A percentile compares a stretch with the other conserved stretches of the same genome.
phyloP scores from a whole-genome alignment of 257 asterid genomes.

The Marsdenia floribunda region DNA sequence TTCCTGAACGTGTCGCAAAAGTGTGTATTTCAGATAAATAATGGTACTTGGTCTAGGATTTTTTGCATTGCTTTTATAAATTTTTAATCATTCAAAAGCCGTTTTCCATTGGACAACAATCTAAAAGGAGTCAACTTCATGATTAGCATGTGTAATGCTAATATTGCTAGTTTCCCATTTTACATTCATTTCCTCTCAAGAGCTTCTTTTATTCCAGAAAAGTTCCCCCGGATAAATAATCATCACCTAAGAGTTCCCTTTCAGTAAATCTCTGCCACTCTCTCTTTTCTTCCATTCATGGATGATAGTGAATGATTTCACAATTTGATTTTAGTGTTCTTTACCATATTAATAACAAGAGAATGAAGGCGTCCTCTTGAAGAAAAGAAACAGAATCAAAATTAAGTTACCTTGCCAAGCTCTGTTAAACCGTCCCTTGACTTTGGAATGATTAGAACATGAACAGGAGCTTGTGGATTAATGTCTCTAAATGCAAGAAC shows the following conservation, averaged over 20 bases:
- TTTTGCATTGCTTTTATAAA: background rate
- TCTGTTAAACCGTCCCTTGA: conserved; percentile 74
- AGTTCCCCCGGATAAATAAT: background rate
- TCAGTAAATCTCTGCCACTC: background rate
- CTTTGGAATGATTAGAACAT: conserved; percentile 85
- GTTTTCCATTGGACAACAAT: background rate
- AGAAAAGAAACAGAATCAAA: conserved; percentile 6
- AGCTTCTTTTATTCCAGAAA: background rate
- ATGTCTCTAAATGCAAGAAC: conserved; percentile 94
- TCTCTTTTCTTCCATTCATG: background rate
- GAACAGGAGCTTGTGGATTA: conserved; percentile 94
- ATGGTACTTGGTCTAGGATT: background rate
- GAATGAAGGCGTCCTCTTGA: background rate
- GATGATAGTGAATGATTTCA: background rate
- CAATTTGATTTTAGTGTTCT: background rate
- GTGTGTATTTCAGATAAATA: background rate
- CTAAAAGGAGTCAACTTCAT: background rate
- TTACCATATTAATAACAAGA: background rate
- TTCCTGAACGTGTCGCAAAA: background rate
- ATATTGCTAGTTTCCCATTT: background rate
- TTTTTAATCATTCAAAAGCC: background rate
- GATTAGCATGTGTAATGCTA: background rate
- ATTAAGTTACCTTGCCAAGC: conserved; percentile 62
- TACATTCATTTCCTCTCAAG: background rate
- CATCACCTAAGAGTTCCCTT: background rate